Evolutionary conservation across 495 filamentous ascomycete genomes (phyloP).

Genomic region (Cenococcum geophilum): DNA sequence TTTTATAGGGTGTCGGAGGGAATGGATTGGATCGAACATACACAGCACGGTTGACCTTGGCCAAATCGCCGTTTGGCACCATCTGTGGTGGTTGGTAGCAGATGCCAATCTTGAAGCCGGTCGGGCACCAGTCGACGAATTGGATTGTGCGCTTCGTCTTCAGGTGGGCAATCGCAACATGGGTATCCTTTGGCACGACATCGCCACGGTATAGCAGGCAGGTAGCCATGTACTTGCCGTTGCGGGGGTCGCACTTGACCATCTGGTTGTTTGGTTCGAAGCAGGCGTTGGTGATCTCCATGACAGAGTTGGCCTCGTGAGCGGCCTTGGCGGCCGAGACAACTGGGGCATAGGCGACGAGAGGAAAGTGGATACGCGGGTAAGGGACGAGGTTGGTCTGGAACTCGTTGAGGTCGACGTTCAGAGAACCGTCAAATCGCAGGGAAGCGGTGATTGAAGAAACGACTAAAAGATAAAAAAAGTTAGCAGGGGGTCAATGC

Average conservation of each 20-base stretch:
- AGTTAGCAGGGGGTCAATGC: conserved; percentile 15
- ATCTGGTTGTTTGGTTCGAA: conserved; percentile 88
- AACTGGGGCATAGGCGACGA: conserved; percentile 92
- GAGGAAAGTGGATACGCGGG: conserved; percentile 98
- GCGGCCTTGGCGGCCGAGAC: conserved; percentile 88
- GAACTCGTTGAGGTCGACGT: conserved; percentile 99
- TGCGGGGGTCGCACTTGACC: conserved; percentile 98
- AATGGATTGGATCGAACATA: conserved; percentile 46
- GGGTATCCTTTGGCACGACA: conserved; percentile 92
- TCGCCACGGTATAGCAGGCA: conserved; percentile 97
- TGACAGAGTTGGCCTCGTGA: conserved; percentile 66
- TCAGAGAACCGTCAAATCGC: conserved; percentile 96
- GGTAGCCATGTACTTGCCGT: conserved; percentile 99
- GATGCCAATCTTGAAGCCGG: conserved; percentile 99
- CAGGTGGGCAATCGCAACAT: conserved; percentile 82
- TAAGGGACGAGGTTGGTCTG: conserved; percentile 99
- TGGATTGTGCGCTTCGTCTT: conserved; percentile 99
- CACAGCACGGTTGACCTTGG: conserved; percentile 96
- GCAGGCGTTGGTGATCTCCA: conserved; percentile 48
- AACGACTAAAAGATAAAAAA: conserved; percentile 54
- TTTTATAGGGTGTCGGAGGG: background rate
- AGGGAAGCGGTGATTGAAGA: conserved; percentile 98
- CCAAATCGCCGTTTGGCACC: conserved; percentile 93
- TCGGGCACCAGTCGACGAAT: conserved; percentile 99
- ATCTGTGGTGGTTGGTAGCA: conserved; percentile 95